Evolutionary conservation across 2,329 filamentous ascomycete species (phyloP).

Genomic region (Penicillium sp.): DNA sequence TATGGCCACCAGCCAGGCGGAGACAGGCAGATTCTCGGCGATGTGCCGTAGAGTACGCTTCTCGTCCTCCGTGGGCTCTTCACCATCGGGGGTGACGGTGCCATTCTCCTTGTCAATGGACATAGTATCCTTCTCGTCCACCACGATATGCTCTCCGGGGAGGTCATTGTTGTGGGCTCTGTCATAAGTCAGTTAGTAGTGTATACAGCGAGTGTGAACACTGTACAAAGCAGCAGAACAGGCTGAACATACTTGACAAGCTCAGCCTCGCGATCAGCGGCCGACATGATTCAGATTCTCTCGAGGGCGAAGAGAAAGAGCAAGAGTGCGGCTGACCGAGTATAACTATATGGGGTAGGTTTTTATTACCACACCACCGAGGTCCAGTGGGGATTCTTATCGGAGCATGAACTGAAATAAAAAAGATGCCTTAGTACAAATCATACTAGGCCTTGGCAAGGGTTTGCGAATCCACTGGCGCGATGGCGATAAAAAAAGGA

Average conservation of each 20-base stretch:
- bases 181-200: constrained; percentile 2
- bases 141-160: constrained; percentile 15
- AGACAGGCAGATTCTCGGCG: constrained; percentile 52
- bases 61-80: constrained; percentile 53
- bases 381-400: constrained; percentile 55
- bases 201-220: too few species aligned
- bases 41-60: constrained; percentile 49
- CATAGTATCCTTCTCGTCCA: constrained; percentile 25
- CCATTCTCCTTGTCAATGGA: constrained; percentile 32
- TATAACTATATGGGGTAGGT: constrained; percentile 24
- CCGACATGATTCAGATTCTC: constrained; percentile 19
- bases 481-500: neutral
- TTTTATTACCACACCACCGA: constrained; percentile 19
- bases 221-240: neutral
- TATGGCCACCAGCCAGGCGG: constrained; percentile 54
- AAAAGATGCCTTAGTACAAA: constrained; percentile 3
- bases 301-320: constrained; percentile 6
- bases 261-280: constrained; percentile 26
- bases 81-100: constrained; percentile 43
- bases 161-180: constrained; percentile 19
- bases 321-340: constrained; percentile 12
- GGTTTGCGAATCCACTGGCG: neutral
- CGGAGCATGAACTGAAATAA: constrained; percentile 36
- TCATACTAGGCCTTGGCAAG: constrained; percentile 2
- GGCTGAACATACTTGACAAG: constrained; percentile 23